Conservation (phyloP, 148 eudicot species). For the Tetragonia tetragonoides region DNA sequence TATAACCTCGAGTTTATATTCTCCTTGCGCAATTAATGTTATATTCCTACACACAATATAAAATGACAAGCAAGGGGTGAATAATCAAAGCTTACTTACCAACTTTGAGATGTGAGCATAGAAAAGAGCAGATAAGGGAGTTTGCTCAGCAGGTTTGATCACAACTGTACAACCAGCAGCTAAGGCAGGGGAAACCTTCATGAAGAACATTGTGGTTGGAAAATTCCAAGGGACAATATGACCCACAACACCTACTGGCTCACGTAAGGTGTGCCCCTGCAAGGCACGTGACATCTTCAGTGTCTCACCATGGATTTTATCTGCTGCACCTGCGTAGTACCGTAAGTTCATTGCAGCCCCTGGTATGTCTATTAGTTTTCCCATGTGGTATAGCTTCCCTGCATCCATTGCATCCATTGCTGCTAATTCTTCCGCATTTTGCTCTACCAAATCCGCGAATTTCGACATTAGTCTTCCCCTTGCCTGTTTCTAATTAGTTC, state of each 20-base stretch:
- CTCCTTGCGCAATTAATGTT: too few species aligned
- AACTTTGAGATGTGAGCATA: constrained; percentile 68
- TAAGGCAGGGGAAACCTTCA: constrained; percentile 75
- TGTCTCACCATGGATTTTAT: constrained; percentile 82
- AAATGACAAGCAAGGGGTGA: too few species aligned
- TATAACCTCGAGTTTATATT: too few species aligned
- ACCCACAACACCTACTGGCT: constrained; percentile 83
- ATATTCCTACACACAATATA: too few species aligned
- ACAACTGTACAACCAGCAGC: constrained; percentile 93
- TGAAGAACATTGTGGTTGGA: constrained; percentile 52
- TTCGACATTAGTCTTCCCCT: constrained; percentile 35
- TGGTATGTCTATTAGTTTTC: constrained; percentile 55
- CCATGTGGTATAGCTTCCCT: constrained; percentile 53
- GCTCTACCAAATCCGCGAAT: constrained; percentile 28
- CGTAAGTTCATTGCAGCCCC: constrained; percentile 37
- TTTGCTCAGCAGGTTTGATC: constrained; percentile 88
- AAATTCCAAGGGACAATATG: constrained; percentile 88
- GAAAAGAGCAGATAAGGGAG: constrained; percentile 73
- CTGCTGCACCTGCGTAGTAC: constrained; percentile 88
- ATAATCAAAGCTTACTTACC: too few species aligned
- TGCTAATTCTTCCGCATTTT: constrained; percentile 30
- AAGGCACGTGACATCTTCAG: constrained; percentile 66
- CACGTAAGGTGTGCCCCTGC: constrained; percentile 79
- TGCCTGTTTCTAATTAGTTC: constrained; percentile 5
- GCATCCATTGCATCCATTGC: constrained; percentile 46